A percentile compares a stretch with the other conserved stretches of the same genome.
These are phyloP conservation scores for Colletotrichum theobromicola DNA, from an alignment of 2,329 filamentous ascomycete genomes.

Conservation along the genomic window DNA sequence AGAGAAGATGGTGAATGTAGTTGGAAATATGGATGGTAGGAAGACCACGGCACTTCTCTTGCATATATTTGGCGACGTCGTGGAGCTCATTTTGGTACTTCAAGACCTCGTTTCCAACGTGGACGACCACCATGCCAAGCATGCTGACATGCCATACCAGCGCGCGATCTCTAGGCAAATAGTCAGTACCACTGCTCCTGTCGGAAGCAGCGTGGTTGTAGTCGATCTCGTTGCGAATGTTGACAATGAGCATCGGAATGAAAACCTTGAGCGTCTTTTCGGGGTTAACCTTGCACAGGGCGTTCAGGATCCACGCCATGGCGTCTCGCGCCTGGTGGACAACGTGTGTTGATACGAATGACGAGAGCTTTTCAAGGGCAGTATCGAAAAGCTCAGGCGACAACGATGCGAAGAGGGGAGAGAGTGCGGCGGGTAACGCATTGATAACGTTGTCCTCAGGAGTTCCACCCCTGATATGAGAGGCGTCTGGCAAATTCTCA, in stretches of 20 bases:
- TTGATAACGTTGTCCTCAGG: conserved; percentile 98
- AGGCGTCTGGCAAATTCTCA: conserved; percentile 92
- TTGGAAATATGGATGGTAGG: conserved; percentile 97
- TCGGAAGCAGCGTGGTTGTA: conserved; percentile 96
- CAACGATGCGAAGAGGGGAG: conserved; percentile 86
- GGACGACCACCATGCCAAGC: conserved; percentile 97
- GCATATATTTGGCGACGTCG: conserved; percentile 94
- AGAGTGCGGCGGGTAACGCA: conserved; percentile 88
- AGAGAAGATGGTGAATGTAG: conserved; percentile 92
- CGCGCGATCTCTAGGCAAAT: conserved; percentile 88
- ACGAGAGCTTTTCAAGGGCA: conserved; percentile 87
- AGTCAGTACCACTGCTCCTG: conserved; percentile 89
- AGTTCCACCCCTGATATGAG: conserved; percentile 84
- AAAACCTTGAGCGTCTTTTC: conserved; percentile 92
- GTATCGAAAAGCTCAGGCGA: conserved; percentile 94
- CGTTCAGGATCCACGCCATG: conserved; percentile 98
- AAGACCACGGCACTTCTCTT: conserved; percentile 90
- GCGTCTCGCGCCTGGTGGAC: conserved; percentile 96
- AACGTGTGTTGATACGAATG: conserved; percentile 91
- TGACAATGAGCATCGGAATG: conserved; percentile 86
- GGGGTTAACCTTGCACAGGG: conserved; percentile 93
- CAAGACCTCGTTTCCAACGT: conserved; percentile 89
- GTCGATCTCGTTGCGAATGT: conserved; percentile 95
- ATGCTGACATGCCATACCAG: conserved; percentile 97
- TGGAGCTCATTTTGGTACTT: conserved; percentile 89